Evolutionary conservation across 768 basidiomycete species (phyloP), one percentile per base, ranked within the genome.

Genomic region (Hysterangium stoloniferum): DNA sequence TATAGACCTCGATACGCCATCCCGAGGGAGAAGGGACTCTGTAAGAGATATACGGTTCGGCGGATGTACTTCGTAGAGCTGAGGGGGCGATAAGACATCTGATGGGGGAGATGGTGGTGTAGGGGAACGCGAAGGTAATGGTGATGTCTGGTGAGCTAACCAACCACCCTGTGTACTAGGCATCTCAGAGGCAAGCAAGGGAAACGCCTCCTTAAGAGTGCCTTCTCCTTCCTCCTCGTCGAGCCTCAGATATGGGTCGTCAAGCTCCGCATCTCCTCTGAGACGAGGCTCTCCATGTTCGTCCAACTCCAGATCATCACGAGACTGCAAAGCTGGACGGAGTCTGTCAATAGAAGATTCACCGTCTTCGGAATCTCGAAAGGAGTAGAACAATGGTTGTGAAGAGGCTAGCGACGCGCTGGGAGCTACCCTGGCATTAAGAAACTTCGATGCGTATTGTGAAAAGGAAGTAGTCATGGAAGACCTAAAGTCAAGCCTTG

Each of bases 371-470:
- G 82, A 82, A 19, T 54, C 48, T 19, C 36, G 48, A 66, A 90
- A 89, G 17, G 87, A 90, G 73, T 86, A 91, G 73, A 91, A 91
- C 65, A 91, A 77, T 48, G 88, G 87, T 66, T 87, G 86, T 32
- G 71, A 72, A 19, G 79, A 76, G 34, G 77, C 74, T 59, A 77
- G 67, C 57, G 75, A 77, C 32, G 77, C 71, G 52, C 63, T 59
- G 25, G 56, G 61, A 49, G 71, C 69, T 52, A 68, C 73, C 59
- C 78, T 80, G 57, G 76, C 74, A 62, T 75, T 80, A 64, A 89
- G 71, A 62, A 87, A 88, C 58, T 87, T 85, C 37, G 86, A 88
- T 44, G 86, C 86, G 70, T 85, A 88, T 35, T 51, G 49, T 17
- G 49, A 51, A 35, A 51, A 51, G 22, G 49, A 41, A 37, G 49